A percentile compares a stretch with the other conserved stretches of the same genome.
Evolutionary conservation across 257 asterid genomes (phyloP).

Genomic region (Hygrophila difformis): DNA sequence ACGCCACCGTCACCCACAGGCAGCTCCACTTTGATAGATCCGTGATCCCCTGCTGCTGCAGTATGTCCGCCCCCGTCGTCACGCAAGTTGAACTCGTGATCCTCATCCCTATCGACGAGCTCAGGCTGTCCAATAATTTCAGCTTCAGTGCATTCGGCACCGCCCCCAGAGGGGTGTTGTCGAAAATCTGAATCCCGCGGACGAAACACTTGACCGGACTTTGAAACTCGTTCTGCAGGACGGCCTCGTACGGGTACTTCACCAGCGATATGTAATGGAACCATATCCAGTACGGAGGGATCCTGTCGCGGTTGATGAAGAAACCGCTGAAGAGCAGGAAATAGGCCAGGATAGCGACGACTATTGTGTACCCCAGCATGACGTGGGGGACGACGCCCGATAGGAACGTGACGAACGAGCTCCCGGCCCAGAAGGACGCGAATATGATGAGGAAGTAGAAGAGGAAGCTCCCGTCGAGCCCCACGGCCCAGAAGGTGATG

Average conservation of each 20-base stretch:
- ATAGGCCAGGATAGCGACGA: constrained; percentile 61
- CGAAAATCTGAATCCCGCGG: constrained; percentile 62
- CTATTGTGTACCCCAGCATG: constrained; percentile 72
- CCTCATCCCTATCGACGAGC: constrained; percentile 44
- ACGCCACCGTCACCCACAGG: constrained; percentile 55
- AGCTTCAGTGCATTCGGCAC: constrained; percentile 46
- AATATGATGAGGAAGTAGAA: constrained; percentile 49
- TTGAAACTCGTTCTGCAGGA: constrained; percentile 55
- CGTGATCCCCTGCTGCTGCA: constrained; percentile 70
- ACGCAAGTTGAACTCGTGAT: constrained; percentile 58
- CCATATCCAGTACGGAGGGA: constrained; percentile 86
- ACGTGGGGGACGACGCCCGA: constrained; percentile 76
- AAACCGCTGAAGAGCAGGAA: constrained; percentile 73
- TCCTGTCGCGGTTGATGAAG: constrained; percentile 66
- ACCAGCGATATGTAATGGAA: constrained; percentile 68
- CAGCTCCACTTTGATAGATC: constrained; percentile 58
- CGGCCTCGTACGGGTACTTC: constrained; percentile 79
- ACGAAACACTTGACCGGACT: constrained; percentile 56
- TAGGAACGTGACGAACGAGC: constrained; percentile 66
- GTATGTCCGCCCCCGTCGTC: constrained; percentile 63
- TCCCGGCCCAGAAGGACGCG: constrained; percentile 81
- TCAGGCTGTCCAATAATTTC: constrained; percentile 43
- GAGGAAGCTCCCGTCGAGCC: constrained; percentile 54
- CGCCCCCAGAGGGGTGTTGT: constrained; percentile 41
- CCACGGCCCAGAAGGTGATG: constrained; percentile 67